Percentiles rank a stretch among this genome's conserved stretches.
These are phyloP conservation scores for Wickerhamiella nectarea DNA, from an alignment of 805 yeast genomes.

Conservation along the genomic window DNA sequence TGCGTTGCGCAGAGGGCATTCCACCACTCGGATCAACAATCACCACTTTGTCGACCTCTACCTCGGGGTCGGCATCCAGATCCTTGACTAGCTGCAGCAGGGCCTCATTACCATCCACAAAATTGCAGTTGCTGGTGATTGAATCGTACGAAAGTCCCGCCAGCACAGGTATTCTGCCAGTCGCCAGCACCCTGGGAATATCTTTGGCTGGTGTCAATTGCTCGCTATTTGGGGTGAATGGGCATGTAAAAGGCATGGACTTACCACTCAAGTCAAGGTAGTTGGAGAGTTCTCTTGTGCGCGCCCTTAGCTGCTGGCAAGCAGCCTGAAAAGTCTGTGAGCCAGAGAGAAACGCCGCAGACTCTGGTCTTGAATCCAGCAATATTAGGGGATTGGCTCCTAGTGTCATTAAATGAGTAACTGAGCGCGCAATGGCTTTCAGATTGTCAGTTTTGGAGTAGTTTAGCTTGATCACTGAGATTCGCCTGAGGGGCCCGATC, in stretches of 20 bases:
- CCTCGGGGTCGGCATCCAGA: constrained; percentile 22
- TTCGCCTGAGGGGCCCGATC: constrained; percentile 3
- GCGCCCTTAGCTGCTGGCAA: neutral
- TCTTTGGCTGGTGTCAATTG: constrained; percentile 24
- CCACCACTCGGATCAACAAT: constrained; percentile 79
- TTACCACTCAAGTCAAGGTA: constrained; percentile 8
- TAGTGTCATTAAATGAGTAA: constrained; percentile 39
- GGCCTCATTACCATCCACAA: constrained; percentile 30
- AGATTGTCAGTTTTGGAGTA: constrained; percentile 15
- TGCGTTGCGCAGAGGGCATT: constrained; percentile 73
- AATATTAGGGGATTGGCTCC: constrained; percentile 69
- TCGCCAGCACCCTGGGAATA: constrained; percentile 31
- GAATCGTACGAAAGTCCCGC: constrained; percentile 59
- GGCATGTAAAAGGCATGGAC: constrained; percentile 27
- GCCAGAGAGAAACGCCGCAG: constrained; percentile 17
- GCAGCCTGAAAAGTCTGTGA: neutral
- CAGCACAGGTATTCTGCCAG: constrained; percentile 36
- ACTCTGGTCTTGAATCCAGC: constrained; percentile 33
- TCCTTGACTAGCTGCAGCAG: constrained; percentile 30
- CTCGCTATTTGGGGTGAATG: constrained; percentile 25
- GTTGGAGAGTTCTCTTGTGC: neutral
- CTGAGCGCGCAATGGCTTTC: constrained; percentile 37
- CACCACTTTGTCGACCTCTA: constrained; percentile 63
- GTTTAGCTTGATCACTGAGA: constrained; percentile 18
- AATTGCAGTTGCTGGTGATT: constrained; percentile 30